phyloP scores from a whole-genome alignment of 2,329 filamentous ascomycete genomes.

The Drechslerella coelobrocha region DNA sequence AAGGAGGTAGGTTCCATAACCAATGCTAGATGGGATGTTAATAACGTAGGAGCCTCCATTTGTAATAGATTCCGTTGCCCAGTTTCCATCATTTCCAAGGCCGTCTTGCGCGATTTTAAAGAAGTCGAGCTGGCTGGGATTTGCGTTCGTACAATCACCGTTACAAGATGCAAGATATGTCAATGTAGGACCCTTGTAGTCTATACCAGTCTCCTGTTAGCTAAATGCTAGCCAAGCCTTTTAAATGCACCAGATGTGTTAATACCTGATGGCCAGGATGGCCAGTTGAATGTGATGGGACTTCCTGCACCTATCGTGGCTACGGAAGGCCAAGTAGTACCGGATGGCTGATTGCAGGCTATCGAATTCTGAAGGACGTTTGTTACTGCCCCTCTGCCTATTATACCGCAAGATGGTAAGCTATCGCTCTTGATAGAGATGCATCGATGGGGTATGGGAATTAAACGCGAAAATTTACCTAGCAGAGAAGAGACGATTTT shows the following conservation, averaged over 20 bases:
- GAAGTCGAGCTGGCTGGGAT: constrained; percentile 27
- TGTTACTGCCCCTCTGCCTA: constrained; percentile 19
- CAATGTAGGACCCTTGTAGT: constrained; percentile 30
- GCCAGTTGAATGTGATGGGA: constrained; percentile 24
- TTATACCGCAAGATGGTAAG: neutral
- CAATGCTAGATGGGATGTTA: constrained; percentile 18
- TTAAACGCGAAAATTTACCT: neutral
- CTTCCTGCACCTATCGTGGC: constrained; percentile 26
- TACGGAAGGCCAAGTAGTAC: constrained; percentile 18
- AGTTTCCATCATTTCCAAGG: constrained; percentile 14
- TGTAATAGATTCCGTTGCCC: constrained; percentile 24
- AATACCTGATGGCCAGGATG: constrained; percentile 10
- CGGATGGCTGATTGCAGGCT: constrained; percentile 35
- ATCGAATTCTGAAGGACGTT: constrained; percentile 27
- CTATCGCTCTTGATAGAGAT: too few relatives aligned
- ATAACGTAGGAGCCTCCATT: constrained; percentile 17
- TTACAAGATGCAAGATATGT: constrained; percentile 35
- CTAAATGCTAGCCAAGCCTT: too few relatives aligned
- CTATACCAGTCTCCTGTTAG: too few relatives aligned
- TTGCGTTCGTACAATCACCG: constrained; percentile 15
- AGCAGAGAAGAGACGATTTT: constrained; percentile 8
- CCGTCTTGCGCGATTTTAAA: constrained; percentile 44
- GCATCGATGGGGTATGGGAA: too few relatives aligned
- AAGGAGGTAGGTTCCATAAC: constrained; percentile 25
- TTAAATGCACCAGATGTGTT: too few relatives aligned